Evolutionary conservation across 1,139 yeast genomes (phyloP), one percentile per base, ranked within the genome.

Genomic region (Meyerozyma athensensis): DNA sequence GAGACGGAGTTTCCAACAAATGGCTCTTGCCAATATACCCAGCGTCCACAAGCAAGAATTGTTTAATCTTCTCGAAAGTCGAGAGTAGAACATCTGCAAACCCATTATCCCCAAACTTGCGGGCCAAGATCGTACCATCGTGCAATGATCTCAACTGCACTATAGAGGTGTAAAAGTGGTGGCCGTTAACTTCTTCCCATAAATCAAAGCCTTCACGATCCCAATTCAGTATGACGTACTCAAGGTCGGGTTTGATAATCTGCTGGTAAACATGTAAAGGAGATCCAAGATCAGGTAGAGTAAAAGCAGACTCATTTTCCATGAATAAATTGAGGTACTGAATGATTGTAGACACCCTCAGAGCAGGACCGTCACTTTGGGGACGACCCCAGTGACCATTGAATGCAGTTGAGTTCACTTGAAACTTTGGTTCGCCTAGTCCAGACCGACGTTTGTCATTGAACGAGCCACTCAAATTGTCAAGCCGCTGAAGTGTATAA

Each of bases 281-380:
- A 37, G 59, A 52, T 35, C 42, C 43, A 42, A 62, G 55, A 34
- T 53, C 49, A 1, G 36, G 18, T 37, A 50, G 63, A 3, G 53
- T 42, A n/a, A 69, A 44, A 7, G 47, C 43, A 7, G 49, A 38
- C 22, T 59, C 56, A 42, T 58, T 57, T 30, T 63, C 53, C 5
- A 62, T 48, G 40, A 80, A 56, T 8, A 70, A 48, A 19, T 62
- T 59, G 42, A 86, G 52, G 54, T 77, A 86, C 44, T 76, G 74
- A 35, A 77, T 59, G 21, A 83, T 70, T 1, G 96, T 72, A 36
- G 81, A 70, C 3, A 81, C 72, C 47, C 97, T 71, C 41, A 90
- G 68, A 0, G 95, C 94, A 0, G 97, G 97, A 0, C 97, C 97
- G 58, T 92, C 98, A 44, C 87, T 74, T 59, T 90, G 98, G 1